phyloP scores from a whole-genome alignment of 768 basidiomycete species.

The Kwoniella mangroviensis region DNA sequence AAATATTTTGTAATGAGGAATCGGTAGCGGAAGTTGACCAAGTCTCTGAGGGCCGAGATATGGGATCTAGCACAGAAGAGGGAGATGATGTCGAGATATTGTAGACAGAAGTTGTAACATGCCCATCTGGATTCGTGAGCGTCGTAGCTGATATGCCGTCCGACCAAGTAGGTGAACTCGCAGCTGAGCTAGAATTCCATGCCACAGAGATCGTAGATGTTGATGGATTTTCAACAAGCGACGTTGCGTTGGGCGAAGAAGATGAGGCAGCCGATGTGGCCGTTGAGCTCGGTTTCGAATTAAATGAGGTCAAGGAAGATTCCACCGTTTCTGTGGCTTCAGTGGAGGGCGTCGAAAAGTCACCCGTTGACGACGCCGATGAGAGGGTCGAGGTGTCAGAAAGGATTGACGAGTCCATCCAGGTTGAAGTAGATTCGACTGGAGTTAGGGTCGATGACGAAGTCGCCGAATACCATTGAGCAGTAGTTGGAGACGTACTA shows the following conservation, averaged over 20 bases:
- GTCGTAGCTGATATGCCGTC: neutral
- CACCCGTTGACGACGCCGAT: neutral
- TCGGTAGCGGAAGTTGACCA: no score
- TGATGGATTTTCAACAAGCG: neutral
- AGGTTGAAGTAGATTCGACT: neutral
- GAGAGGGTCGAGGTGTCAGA: neutral
- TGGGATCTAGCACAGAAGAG: no score
- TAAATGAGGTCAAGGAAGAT: neutral
- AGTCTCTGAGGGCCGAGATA: no score
- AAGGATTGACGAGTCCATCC: no score
- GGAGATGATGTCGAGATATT: neutral
- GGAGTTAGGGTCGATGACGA: neutral
- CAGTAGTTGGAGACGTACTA: neutral
- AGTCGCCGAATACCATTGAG: neutral
- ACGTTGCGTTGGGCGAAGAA: neutral
- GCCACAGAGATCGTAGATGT: neutral
- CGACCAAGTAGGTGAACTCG: neutral
- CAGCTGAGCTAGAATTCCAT: neutral
- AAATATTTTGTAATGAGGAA: no score
- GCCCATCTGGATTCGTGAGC: neutral
- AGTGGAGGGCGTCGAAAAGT: neutral
- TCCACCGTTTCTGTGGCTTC: neutral
- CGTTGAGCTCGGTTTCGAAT: no score
- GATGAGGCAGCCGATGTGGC: neutral
- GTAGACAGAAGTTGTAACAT: neutral